Evolutionary conservation across 768 basidiomycete genomes (phyloP).

Genomic region (Tephrocybe sp.): DNA sequence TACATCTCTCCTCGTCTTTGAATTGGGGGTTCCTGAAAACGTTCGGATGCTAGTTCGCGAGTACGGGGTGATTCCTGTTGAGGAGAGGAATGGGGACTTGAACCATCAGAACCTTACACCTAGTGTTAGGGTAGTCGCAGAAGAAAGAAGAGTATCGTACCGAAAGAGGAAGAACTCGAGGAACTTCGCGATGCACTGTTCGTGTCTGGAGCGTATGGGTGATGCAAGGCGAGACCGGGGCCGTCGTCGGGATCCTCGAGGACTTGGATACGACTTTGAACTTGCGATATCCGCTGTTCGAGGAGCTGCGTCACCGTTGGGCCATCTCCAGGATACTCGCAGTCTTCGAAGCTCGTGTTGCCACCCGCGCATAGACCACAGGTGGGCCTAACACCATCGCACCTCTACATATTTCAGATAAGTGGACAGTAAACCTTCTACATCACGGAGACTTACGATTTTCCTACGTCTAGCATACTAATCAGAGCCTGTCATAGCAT

Average conservation of each 20-base stretch:
- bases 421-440: background rate
- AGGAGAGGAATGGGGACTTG: background rate
- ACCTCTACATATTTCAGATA: slow-evolving; percentile 3
- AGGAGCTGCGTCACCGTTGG: slow-evolving; percentile 8
- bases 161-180: background rate
- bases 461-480: slow-evolving; percentile 9
- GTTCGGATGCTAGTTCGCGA: background rate
- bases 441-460: slow-evolving; percentile 3
- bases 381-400: slow-evolving; percentile 11
- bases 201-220: slow-evolving; percentile 2
- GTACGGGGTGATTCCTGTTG: background rate
- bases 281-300: slow-evolving; percentile 8
- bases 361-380: slow-evolving; percentile 9
- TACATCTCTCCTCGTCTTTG: background rate
- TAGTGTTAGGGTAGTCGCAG: background rate
- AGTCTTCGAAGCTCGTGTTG: slow-evolving; percentile 8
- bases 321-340: slow-evolving; percentile 15
- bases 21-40: background rate
- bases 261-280: slow-evolving; percentile 3
- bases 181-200: background rate
- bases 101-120: background rate
- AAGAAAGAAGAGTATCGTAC: background rate
- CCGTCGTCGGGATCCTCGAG: slow-evolving; percentile 3
- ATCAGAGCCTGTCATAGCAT: background rate
- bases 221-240: slow-evolving; percentile 6